Evolutionary conservation across 1,139 yeast species (phyloP), one percentile per base, ranked within the genome.

Genomic region (Debaryomyces sp.): DNA sequence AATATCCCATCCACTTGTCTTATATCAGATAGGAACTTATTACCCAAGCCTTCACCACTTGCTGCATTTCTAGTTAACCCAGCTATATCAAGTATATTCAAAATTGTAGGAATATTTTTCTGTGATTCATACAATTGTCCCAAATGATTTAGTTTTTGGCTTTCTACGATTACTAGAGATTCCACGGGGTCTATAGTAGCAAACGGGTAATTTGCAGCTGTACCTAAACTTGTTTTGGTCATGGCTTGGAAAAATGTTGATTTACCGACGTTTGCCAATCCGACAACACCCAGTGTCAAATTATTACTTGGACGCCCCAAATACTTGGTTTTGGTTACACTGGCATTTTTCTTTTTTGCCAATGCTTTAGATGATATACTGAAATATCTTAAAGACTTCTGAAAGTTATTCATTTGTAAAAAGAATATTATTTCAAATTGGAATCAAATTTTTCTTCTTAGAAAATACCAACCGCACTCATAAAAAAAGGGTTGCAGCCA

Each of bases 101-200:
- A 68, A 12, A 78, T 74, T 0, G 88, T 77, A 1, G 86, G 83
- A 2, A 85, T 61, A 40, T 73, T 73, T 56, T 80, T 82, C 35
- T 71, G 68, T 18, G 88, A 79, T 12, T 67, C 66, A 58, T 81
- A 85, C 6, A 85, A 58, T 13, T 66, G 53, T 29, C 70, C 69
- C 38, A 73, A 64, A 43, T 70, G 74, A 30, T 76, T 73, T n/a
- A 87, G 65, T 52, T 75, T 74, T 12, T 63, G 63, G 51, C 83
- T 79, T 18, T 84, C 84, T 2, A 85, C 86, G 6, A 78, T 67
- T 2, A 84, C 81, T 45, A 79, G 68, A 18, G 90, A 82, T 59
- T 85, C 85, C 56, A 83, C 88, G 0, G 92, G 89, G 38, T 85
- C 86, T 33, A 87, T 86, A 1, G 94, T 87, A 12, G 92, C 94